A percentile compares a stretch with the other conserved stretches of the same genome.
Conservation (phyloP, 2,329 filamentous ascomycete species). For the Phialemonium atrogriseum region DNA sequence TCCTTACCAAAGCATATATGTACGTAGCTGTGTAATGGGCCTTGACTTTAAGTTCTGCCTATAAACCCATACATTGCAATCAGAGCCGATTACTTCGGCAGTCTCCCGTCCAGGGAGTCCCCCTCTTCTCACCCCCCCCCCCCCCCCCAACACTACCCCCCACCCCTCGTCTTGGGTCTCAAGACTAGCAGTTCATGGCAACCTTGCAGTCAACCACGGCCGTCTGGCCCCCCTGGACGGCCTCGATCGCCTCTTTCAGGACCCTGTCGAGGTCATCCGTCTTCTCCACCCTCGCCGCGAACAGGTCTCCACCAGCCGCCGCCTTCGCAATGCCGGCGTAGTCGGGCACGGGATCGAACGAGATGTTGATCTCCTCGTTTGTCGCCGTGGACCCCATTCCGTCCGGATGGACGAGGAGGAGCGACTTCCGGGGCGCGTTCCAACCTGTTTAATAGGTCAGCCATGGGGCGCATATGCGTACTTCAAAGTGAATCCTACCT, state of each 20-base stretch:
- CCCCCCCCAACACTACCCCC: too few species aligned
- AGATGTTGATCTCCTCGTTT: conserved; percentile 57
- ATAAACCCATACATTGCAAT: too few species aligned
- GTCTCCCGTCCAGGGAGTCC: too few species aligned
- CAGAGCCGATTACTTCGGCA: too few species aligned
- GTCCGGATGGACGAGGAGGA: conserved; percentile 50
- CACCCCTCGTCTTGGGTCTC: too few species aligned
- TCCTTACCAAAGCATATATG: too few species aligned
- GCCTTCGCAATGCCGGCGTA: conserved; percentile 54
- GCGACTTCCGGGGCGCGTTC: conserved; percentile 50
- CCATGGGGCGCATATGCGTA: neutral
- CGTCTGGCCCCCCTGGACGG: conserved; percentile 39
- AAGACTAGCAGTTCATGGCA: conserved; percentile 29
- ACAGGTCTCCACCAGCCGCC: conserved; percentile 45
- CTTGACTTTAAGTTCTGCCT: too few species aligned
- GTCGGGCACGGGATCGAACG: conserved; percentile 49
- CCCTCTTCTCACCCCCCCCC: too few species aligned
- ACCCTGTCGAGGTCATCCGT: conserved; percentile 36
- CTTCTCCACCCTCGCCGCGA: conserved; percentile 38
- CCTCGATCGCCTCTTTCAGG: conserved; percentile 40
- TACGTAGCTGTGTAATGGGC: too few species aligned
- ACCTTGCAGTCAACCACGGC: conserved; percentile 48
- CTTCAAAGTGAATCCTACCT: conserved; percentile 28
- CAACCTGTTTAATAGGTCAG: conserved; percentile 29
- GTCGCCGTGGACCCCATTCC: conserved; percentile 44